These are phyloP conservation scores for Boletus vermiculosoides DNA, from an alignment of 768 basidiomycete species.

Conservation along the genomic window DNA sequence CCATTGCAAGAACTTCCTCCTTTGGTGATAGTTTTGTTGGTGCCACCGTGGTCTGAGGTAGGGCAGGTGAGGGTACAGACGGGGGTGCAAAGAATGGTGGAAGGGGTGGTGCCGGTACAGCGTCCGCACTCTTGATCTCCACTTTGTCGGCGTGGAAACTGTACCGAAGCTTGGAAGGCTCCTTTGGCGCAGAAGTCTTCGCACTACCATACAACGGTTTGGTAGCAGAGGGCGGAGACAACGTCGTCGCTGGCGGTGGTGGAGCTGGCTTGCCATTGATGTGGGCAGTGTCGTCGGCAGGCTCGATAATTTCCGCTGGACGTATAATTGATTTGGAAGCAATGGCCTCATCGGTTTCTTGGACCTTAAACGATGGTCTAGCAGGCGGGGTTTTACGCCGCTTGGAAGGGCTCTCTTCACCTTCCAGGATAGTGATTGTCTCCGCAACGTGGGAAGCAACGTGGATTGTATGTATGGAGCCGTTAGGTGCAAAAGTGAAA, in stretches of 20 bases:
- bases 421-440: constrained; percentile 39
- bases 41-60: constrained; percentile 2
- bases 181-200: constrained; percentile 63
- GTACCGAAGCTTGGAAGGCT: constrained; percentile 75
- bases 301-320: constrained; percentile 44
- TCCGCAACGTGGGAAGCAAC: constrained; percentile 23
- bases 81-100: constrained; percentile 34
- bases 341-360: constrained; percentile 37
- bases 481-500: constrained; percentile 16
- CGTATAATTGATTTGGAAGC: constrained; percentile 17
- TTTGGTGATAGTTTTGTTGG: constrained; percentile 26
- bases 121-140: constrained; percentile 27
- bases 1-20: constrained; percentile 30
- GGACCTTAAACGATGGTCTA: constrained; percentile 6
- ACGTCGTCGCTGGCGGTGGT: not conserved
- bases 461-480: constrained; percentile 5
- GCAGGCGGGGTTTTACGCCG: constrained; percentile 43
- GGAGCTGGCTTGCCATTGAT: constrained; percentile 16
- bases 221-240: constrained; percentile 24
- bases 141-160: constrained; percentile 62
- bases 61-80: not conserved
- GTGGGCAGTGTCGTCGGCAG: constrained; percentile 25
- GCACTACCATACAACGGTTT: constrained; percentile 24
- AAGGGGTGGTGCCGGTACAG: constrained; percentile 1
- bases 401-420: constrained; percentile 43